Evolutionary conservation across 352 stramenopile species (phyloP).

Genomic region (Phytophthora cryptogea): DNA sequence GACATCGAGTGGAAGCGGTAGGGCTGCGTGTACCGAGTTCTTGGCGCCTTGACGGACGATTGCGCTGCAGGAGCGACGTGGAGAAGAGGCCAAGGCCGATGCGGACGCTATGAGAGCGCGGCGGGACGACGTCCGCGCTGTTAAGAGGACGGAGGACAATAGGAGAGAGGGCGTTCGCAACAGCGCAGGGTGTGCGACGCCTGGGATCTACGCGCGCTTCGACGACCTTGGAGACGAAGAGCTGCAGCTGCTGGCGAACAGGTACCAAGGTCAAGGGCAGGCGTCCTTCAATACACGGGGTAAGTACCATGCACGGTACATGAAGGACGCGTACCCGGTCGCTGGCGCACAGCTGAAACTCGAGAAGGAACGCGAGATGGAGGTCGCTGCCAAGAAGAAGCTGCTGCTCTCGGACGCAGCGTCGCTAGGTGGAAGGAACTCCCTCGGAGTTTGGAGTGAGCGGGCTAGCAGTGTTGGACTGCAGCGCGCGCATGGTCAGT

Average conservation of each 20-base stretch:
- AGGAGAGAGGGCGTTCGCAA: neutral
- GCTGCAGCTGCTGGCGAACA: constrained; percentile 53
- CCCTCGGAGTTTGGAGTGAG: neutral
- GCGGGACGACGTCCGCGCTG: constrained; percentile 27
- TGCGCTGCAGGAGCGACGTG: constrained; percentile 36
- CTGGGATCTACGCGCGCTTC: constrained; percentile 55
- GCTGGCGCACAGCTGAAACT: constrained; percentile 69
- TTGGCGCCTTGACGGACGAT: neutral
- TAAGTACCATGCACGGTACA: constrained; percentile 72
- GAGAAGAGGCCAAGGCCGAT: constrained; percentile 37
- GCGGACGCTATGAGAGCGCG: constrained; percentile 32
- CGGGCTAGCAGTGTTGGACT: constrained; percentile 9
- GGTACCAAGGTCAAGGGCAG: constrained; percentile 31
- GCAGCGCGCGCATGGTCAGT: constrained; percentile 15
- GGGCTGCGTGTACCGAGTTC: neutral
- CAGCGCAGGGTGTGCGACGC: neutral
- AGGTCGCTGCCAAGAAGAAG: constrained; percentile 67
- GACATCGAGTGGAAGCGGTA: constrained; percentile 64
- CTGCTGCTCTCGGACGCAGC: constrained; percentile 48
- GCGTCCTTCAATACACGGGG: constrained; percentile 48
- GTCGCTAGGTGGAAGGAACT: constrained; percentile 1
- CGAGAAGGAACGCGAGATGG: constrained; percentile 67
- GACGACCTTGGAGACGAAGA: constrained; percentile 45
- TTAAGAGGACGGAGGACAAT: constrained; percentile 16
- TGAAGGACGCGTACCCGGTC: constrained; percentile 77